Evolutionary conservation across 2,329 filamentous ascomycete genomes (phyloP).

Genomic region (Lasiodiplodia gonubiensis): DNA sequence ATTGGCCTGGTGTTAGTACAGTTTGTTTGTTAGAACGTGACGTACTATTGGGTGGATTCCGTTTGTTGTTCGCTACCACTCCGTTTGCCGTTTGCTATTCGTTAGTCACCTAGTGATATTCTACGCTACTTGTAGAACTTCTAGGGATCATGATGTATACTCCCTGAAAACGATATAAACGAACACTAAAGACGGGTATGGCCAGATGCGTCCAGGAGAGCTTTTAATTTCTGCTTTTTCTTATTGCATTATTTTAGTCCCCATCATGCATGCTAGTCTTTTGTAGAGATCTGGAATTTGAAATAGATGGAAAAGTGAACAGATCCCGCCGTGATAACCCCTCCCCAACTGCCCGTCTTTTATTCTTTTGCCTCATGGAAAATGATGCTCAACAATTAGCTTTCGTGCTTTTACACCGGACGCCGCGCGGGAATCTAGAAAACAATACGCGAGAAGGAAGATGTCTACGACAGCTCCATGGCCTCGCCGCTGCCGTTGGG

Average conservation of each 20-base stretch:
- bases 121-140: no score
- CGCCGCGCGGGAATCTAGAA: constrained; percentile 26
- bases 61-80: no score
- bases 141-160: no score
- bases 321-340: constrained; percentile 6
- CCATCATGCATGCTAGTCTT: background rate
- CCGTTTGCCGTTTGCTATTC: no score
- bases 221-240: background rate
- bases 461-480: constrained; percentile 68
- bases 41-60: no score
- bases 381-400: constrained; percentile 11
- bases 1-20: no score
- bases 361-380: constrained; percentile 3
- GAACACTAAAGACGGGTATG: background rate
- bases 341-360: background rate
- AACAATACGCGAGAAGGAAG: background rate
- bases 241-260: background rate
- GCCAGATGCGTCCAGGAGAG: background rate
- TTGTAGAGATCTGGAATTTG: background rate
- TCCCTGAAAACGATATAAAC: no score
- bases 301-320: background rate
- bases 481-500: constrained; percentile 62
- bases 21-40: no score
- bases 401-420: constrained; percentile 17
- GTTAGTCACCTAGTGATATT: no score